Percentiles rank a stretch among this genome's conserved stretches.
These are phyloP conservation scores for Neotropicomus parvogracilis DNA, from an alignment of 1,284 basidiomycete species.

Conservation along the genomic window DNA sequence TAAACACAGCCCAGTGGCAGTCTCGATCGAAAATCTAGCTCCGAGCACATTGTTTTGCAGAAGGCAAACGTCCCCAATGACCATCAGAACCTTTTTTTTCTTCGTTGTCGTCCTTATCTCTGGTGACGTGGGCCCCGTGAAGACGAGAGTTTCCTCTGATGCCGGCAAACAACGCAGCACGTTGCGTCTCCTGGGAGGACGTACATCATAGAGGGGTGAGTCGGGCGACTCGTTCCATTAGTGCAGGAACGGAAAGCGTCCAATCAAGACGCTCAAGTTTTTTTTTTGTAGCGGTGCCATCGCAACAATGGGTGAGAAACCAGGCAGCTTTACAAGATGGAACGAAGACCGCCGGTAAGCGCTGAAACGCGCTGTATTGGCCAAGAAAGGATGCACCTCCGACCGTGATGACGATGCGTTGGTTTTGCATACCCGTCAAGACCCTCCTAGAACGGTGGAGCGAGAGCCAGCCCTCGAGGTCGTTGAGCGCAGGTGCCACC, in stretches of 20 bases:
- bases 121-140: conserved; percentile 6
- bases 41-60: conserved; percentile 14
- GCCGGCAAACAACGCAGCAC: conserved; percentile 6
- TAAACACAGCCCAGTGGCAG: conserved; percentile 3
- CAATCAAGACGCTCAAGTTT: conserved; percentile 36
- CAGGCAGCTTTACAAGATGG: conserved; percentile 39
- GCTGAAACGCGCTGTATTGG: conserved; percentile 33
- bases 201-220: conserved; percentile 14
- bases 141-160: conserved; percentile 10
- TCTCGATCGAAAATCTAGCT: conserved; percentile 6
- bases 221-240: conserved; percentile 8
- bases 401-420: conserved; percentile 37
- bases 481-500: conserved; percentile 27
- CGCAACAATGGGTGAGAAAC: conserved; percentile 39
- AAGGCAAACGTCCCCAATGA: conserved; percentile 7
- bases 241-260: conserved; percentile 6
- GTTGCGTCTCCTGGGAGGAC: conserved; percentile 20
- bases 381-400: conserved; percentile 38
- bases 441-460: conserved; percentile 20
- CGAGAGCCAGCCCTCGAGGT: conserved; percentile 19
- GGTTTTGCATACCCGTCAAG: conserved; percentile 33
- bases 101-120: conserved; percentile 1
- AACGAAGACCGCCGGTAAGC: conserved; percentile 15
- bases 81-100: conserved; percentile 8
- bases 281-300: conserved; percentile 39